Evolutionary conservation across 768 basidiomycete genomes (phyloP).

Genomic region (Boletus sensibilis): DNA sequence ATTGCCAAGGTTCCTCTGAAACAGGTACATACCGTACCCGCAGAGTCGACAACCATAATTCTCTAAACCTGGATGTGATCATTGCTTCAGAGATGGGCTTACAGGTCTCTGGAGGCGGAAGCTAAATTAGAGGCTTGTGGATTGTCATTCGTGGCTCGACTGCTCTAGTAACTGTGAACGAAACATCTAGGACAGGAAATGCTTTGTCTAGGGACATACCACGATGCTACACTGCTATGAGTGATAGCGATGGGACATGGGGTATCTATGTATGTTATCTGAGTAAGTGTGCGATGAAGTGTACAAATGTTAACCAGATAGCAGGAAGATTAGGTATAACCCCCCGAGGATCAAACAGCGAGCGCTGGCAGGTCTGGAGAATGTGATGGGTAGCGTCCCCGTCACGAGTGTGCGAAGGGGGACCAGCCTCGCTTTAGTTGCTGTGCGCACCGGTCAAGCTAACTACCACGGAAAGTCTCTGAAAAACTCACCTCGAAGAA

Average conservation of each 20-base stretch:
- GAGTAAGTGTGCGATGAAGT: background rate
- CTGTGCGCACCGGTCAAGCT: conserved; percentile 36
- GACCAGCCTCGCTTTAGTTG: conserved; percentile 71
- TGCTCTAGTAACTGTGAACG: background rate
- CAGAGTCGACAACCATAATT: background rate
- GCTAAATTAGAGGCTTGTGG: background rate
- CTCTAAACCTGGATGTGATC: background rate
- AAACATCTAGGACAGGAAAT: conserved; percentile 1
- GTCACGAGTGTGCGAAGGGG: conserved; percentile 3
- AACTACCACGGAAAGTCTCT: background rate
- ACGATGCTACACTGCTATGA: conserved; percentile 3
- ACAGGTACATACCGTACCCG: background rate
- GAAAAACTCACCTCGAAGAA: conserved; percentile 67
- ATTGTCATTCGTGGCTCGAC: background rate
- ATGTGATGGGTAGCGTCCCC: background rate
- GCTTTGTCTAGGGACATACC: conserved; percentile 9
- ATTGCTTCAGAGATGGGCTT: background rate
- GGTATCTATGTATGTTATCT: conserved; percentile 7
- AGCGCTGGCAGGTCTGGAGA: background rate
- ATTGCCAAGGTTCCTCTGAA: background rate
- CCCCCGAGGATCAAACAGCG: background rate
- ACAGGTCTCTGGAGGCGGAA: background rate
- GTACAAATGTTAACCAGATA: conserved; percentile 6
- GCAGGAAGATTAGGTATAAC: background rate
- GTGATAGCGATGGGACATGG: background rate